Conservation (phyloP, 2,329 filamentous ascomycete species). For the Penicillium digitatum region DNA sequence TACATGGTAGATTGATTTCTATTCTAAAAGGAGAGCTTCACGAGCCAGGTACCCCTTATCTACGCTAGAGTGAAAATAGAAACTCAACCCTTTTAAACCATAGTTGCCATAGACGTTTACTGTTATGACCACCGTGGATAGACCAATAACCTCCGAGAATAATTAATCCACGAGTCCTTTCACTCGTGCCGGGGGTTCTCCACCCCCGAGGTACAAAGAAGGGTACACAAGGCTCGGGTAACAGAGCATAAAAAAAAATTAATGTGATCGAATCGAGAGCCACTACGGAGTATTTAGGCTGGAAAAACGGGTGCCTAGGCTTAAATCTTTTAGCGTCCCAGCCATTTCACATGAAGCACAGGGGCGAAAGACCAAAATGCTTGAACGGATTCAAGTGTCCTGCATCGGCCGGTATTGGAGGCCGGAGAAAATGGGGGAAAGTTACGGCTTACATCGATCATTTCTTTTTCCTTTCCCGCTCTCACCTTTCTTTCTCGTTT, state of each 20-base stretch:
- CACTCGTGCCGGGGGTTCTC: background rate
- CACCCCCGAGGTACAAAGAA: background rate
- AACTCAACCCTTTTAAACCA: background rate
- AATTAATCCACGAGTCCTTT: background rate
- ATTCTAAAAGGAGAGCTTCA: slow-evolving; percentile 18
- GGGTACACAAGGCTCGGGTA: background rate
- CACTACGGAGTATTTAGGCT: background rate
- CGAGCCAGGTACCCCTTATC: slow-evolving; percentile 9
- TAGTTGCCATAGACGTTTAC: background rate
- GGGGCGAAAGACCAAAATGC: background rate
- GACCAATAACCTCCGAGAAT: background rate
- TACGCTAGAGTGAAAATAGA: background rate
- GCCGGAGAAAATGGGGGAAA: slow-evolving; percentile 7
- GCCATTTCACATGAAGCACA: slow-evolving; percentile 7
- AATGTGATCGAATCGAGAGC: background rate
- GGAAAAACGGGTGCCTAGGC: background rate
- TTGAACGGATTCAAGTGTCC: slow-evolving; percentile 4
- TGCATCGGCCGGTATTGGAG: slow-evolving; percentile 2
- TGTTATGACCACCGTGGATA: background rate
- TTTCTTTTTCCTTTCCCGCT: background rate
- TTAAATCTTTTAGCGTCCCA: background rate
- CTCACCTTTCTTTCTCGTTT: background rate
- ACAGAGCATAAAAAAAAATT: background rate
- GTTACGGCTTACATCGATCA: background rate
- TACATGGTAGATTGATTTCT: background rate